These are phyloP conservation scores for Plasmodiophora brassicae DNA, from an alignment of 208 protist species.

Conservation along the genomic window DNA sequence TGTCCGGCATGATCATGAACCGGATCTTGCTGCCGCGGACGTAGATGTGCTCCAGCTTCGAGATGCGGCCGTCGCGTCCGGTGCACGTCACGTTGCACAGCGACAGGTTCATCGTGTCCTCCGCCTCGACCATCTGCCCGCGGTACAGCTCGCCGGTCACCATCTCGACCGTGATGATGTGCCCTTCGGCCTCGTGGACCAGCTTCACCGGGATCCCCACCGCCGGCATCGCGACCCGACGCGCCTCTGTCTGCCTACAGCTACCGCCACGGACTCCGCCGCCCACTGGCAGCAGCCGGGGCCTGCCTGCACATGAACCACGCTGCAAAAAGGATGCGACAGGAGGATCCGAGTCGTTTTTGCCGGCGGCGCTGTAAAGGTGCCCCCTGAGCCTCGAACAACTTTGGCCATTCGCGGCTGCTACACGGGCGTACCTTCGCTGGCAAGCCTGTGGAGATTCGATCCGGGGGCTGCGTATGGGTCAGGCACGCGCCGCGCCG, in stretches of 20 bases:
- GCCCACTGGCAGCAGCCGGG: no score
- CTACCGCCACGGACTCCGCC: background rate
- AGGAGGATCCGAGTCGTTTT: no score
- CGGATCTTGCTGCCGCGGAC: constrained; percentile 74
- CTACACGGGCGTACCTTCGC: no score
- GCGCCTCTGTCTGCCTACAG: background rate
- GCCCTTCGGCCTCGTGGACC: constrained; percentile 71
- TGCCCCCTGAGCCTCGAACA: no score
- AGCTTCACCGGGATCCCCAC: constrained; percentile 74
- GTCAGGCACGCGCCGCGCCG: no score
- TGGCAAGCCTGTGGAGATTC: no score
- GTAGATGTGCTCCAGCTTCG: constrained; percentile 69
- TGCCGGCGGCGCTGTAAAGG: no score
- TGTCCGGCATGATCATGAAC: constrained; percentile 78
- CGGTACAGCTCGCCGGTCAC: constrained; percentile 73
- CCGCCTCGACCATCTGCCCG: constrained; percentile 69
- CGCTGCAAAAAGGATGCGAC: no score
- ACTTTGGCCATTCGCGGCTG: no score
- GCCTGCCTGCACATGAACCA: no score
- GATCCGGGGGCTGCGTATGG: no score
- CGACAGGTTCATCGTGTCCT: constrained; percentile 79
- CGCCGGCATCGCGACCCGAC: constrained; percentile 7
- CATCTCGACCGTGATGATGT: constrained; percentile 68
- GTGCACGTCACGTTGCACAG: constrained; percentile 68
- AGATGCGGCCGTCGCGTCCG: constrained; percentile 61